phyloP scores from a whole-genome alignment of 495 filamentous ascomycete species.

The Cryomyces antarcticus region DNA sequence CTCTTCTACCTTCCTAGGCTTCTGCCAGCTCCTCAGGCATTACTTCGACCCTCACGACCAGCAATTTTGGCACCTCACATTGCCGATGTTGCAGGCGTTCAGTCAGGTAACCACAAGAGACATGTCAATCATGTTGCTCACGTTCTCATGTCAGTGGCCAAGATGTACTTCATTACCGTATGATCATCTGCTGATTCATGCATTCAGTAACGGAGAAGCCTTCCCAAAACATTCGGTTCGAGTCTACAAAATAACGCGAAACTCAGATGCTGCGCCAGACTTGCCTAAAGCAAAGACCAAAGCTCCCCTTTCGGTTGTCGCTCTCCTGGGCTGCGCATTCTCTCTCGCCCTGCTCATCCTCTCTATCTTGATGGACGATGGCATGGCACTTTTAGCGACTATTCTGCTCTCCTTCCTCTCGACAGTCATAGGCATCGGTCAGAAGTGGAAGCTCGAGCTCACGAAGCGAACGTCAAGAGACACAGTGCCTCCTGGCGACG shows the following conservation, averaged over 20 bases:
- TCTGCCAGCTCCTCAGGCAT: constrained; percentile 20
- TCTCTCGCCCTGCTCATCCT: constrained; percentile 17
- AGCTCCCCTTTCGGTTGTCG: constrained; percentile 19
- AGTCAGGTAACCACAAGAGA: constrained; percentile 15
- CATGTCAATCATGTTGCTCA: constrained; percentile 19
- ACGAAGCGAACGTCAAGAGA: constrained; percentile 5
- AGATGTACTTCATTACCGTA: neutral
- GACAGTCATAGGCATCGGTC: constrained; percentile 21
- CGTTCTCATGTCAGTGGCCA: constrained; percentile 16
- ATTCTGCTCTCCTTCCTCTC: constrained; percentile 25
- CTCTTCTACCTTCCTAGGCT: constrained; percentile 20
- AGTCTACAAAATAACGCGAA: neutral
- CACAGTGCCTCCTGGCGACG: constrained; percentile 12
- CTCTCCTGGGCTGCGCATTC: constrained; percentile 20
- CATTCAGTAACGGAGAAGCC: neutral
- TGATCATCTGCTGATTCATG: neutral
- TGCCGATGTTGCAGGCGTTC: constrained; percentile 15
- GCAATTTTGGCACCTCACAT: constrained; percentile 9
- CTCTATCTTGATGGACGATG: constrained; percentile 18
- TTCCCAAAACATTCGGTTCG: neutral
- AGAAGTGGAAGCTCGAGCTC: constrained; percentile 21
- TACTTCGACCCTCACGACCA: constrained; percentile 16
- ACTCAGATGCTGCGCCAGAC: neutral
- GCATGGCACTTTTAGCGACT: constrained; percentile 23
- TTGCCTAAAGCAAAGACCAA: neutral